Evolutionary conservation across 2,329 filamentous ascomycete species (phyloP).

Genomic region (Hypoxylon sp.): DNA sequence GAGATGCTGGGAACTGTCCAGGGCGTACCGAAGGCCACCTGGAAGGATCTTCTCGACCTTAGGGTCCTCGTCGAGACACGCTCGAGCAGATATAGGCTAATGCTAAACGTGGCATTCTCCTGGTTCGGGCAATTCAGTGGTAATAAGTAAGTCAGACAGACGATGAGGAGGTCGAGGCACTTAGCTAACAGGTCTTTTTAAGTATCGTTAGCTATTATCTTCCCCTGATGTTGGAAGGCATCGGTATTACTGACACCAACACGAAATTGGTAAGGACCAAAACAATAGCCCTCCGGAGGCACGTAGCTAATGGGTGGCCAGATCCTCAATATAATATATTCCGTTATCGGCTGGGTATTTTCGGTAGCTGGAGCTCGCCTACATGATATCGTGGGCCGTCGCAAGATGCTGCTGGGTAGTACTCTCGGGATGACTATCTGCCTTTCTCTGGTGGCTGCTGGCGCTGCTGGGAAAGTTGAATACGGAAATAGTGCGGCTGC

Average conservation of each 20-base stretch:
- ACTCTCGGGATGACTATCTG: slow-evolving; percentile 57
- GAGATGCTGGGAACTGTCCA: slow-evolving; percentile 58
- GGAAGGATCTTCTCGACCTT: slow-evolving; percentile 57
- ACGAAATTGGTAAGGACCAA: slow-evolving; percentile 55
- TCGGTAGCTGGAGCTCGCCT: slow-evolving; percentile 57
- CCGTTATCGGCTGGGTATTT: slow-evolving; percentile 58
- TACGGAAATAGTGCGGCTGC: slow-evolving; percentile 56
- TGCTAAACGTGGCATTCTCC: slow-evolving; percentile 59
- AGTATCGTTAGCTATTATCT: slow-evolving; percentile 59
- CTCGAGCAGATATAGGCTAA: slow-evolving; percentile 56
- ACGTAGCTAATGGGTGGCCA: slow-evolving; percentile 11
- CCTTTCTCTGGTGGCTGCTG: slow-evolving; percentile 57
- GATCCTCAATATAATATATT: slow-evolving; percentile 59
- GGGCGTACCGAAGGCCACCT: slow-evolving; percentile 55
- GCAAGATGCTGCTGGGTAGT: slow-evolving; percentile 58
- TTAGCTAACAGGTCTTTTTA: slow-evolving; percentile 20
- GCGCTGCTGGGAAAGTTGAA: slow-evolving; percentile 55
- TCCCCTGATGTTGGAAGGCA: slow-evolving; percentile 58
- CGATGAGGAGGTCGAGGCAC: no score
- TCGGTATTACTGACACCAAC: slow-evolving; percentile 58
- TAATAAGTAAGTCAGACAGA: slow-evolving; percentile 52
- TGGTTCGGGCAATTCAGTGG: slow-evolving; percentile 61
- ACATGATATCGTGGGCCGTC: slow-evolving; percentile 59
- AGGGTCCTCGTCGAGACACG: slow-evolving; percentile 56
- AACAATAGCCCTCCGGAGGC: not conserved